Evolutionary conservation across 768 basidiomycete genomes (phyloP), one percentile per base, ranked within the genome.

Genomic region (Tremella mesenterica): DNA sequence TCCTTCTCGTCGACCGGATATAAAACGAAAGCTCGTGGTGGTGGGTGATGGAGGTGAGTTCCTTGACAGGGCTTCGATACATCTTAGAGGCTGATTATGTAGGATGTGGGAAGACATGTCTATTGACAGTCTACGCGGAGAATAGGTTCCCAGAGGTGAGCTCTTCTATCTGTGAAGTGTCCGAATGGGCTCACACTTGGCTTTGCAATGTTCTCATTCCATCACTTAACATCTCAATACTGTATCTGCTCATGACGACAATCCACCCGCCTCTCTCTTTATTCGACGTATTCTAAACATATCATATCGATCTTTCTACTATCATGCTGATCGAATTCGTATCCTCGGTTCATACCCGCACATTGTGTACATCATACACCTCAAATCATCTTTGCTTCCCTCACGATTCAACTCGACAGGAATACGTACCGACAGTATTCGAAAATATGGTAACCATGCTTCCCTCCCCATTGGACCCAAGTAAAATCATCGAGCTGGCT

Each of bases 71-170:
- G 14, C 6, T 26, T 18, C 21, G n/a, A 23, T 49, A 16, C 16
- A 20, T 14, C 28, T 14, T 20, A 3, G 18, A 39, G 10, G 39
- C 52, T 61, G 39, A 56, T 50, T 8, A 6, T 25, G 8, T 29
- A 71, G 69, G 70, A 44, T 73, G 72, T 56, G 72, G 72, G 9
- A 73, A 73, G 57, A 73, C 72, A 50, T 71, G 72, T 61, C 52
- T 73, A 27, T 61, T 73, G 48, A 73, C 70, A 14, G 72, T 73
- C 3, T 73, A 71, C 57, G 70, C 70, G 4, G 68, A 71, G 63
- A 69, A 69, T 39, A 59, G 68, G 33, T 73, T 73, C 45, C 72
- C 72, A 51, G 67, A 69, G 54, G 72, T 71, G 33, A 28, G 57
- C 39, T n/a, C 28, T 8, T 44, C 28, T 36, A 21, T 48, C 21